Evolutionary conservation across 2,329 filamentous ascomycete species (phyloP), one percentile per base, ranked within the genome.

Genomic region (Dryadomyces quercivorus): DNA sequence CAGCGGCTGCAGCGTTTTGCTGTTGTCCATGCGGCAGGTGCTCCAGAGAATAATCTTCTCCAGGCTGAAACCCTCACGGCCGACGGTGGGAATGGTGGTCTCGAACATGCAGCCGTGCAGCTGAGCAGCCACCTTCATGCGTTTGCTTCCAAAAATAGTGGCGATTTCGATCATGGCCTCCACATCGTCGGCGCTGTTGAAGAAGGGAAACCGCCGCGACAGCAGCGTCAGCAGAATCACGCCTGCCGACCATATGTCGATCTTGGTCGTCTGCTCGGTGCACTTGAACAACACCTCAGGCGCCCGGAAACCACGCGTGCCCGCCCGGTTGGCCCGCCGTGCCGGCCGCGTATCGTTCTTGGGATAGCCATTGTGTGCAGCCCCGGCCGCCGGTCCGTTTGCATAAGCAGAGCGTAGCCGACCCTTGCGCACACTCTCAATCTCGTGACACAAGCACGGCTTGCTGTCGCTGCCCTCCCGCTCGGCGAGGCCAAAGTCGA

Each of bases 401-500:
- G 50, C 74, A 55, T 79, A 75, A 62, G 85, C 82, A 70, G 69
- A 67, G 15, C 82, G 67, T 65, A 84, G 64, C 64, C 75, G 69
- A 68, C 77, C 66, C 57, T 83, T 82, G 55, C 89, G 84, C 21
- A 81, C 77, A 20, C 77, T 72, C 16, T 75, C 67, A 13, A 77
- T 69, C 57, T 90, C 80, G 58, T 85, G 82, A 69, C 92, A 97
- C n/a, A 88, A 72, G 65, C 92, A 97, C 2, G 84, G 83, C 63
- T 88, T 86, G 66, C 75, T 80, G 52, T 94, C 89, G 22, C 81
- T 82, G 21, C 87, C 85, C 65, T 88, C 82, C 51, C 84, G 76
- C 72, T 98, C 93, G 40, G 93, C 93, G 16, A 98, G 79, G n/a
- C 93, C 93, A 71, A 98, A 98, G 66, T 98, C 93, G n/a, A 98